Evolutionary conservation across 352 stramenopile species (phyloP).

Genomic region (Globisporangium apiculatum): DNA sequence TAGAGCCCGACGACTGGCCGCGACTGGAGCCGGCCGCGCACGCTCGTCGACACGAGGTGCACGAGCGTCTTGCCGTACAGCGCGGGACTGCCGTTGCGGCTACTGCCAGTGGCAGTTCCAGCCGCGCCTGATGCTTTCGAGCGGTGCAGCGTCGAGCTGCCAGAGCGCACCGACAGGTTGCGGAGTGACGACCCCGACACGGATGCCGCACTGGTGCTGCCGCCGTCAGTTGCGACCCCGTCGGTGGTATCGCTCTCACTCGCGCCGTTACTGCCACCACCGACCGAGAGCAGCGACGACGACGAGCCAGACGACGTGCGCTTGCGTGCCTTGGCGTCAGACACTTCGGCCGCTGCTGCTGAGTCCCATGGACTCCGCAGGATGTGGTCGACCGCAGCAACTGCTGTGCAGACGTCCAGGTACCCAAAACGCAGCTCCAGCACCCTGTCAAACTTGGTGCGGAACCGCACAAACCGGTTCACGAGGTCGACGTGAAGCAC

Average conservation of each 20-base stretch:
- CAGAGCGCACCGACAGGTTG: slow-evolving; percentile 3
- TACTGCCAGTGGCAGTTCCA: too few species aligned
- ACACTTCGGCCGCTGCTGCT: neutral
- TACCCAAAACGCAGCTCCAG: slow-evolving; percentile 82
- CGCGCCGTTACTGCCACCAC: slow-evolving; percentile 11
- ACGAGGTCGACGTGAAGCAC: slow-evolving; percentile 63
- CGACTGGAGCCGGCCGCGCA: slow-evolving; percentile 65
- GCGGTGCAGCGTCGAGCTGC: slow-evolving; percentile 1
- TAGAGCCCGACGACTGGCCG: slow-evolving; percentile 71
- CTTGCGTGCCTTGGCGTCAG: slow-evolving; percentile 13
- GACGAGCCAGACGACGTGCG: slow-evolving; percentile 47
- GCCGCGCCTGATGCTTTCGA: too few species aligned
- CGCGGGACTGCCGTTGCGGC: slow-evolving; percentile 26
- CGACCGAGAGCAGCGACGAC: slow-evolving; percentile 37
- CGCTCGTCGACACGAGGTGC: slow-evolving; percentile 68
- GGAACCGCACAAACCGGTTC: slow-evolving; percentile 53
- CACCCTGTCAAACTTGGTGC: slow-evolving; percentile 66
- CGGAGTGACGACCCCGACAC: slow-evolving; percentile 23
- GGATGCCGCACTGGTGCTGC: slow-evolving; percentile 15
- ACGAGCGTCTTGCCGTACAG: slow-evolving; percentile 63
- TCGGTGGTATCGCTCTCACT: slow-evolving; percentile 16
- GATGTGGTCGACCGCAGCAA: slow-evolving; percentile 55
- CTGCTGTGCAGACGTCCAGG: slow-evolving; percentile 68
- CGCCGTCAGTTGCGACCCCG: slow-evolving; percentile 12
- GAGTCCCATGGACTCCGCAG: slow-evolving; percentile 21